These are phyloP conservation scores for Hyphopichia buzzinii DNA, from an alignment of 1,139 yeast genomes.

Conservation along the genomic window DNA sequence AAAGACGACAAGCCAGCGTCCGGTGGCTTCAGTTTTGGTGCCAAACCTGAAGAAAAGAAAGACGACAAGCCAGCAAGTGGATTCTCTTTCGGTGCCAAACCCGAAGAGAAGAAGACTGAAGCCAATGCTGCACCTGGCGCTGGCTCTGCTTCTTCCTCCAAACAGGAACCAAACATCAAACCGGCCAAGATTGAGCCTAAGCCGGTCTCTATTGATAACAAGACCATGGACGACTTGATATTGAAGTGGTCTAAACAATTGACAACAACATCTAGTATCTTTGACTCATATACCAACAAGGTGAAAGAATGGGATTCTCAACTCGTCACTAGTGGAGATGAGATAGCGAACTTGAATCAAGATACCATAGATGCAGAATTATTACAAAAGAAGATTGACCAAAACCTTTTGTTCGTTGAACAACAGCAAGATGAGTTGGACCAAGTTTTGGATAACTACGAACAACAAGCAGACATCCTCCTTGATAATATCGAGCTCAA, in stretches of 20 bases:
- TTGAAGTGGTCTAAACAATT: slow-evolving; percentile 91
- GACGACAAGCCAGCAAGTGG: slow-evolving; percentile 18
- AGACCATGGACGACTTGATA: slow-evolving; percentile 88
- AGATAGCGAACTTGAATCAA: slow-evolving; percentile 72
- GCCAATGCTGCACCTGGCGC: slow-evolving; percentile 11
- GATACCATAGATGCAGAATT: slow-evolving; percentile 84
- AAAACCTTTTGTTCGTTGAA: slow-evolving; percentile 79
- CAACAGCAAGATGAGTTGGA: slow-evolving; percentile 93
- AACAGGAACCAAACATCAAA: slow-evolving; percentile 32
- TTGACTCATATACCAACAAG: slow-evolving; percentile 72
- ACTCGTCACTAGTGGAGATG: slow-evolving; percentile 81
- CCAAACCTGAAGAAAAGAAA: slow-evolving; percentile 16
- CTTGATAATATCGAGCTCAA: slow-evolving; percentile 42
- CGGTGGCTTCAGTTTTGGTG: slow-evolving; percentile 13
- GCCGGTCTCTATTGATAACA: slow-evolving; percentile 81
- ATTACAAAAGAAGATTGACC: slow-evolving; percentile 82
- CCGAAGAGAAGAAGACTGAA: slow-evolving; percentile 16
- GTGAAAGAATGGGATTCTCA: slow-evolving; percentile 84
- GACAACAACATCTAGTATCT: slow-evolving; percentile 67
- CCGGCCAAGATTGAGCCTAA: slow-evolving; percentile 58
- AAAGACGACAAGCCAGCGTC: slow-evolving; percentile 13
- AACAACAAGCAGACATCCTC: slow-evolving; percentile 72
- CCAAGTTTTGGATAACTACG: slow-evolving; percentile 76
- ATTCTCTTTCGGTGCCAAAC: slow-evolving; percentile 23
- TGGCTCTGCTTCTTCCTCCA: slow-evolving; percentile 12